Evolutionary conservation across 2,329 filamentous ascomycete genomes (phyloP), one percentile per base, ranked within the genome.

Genomic region (Fusarium zealandicum): DNA sequence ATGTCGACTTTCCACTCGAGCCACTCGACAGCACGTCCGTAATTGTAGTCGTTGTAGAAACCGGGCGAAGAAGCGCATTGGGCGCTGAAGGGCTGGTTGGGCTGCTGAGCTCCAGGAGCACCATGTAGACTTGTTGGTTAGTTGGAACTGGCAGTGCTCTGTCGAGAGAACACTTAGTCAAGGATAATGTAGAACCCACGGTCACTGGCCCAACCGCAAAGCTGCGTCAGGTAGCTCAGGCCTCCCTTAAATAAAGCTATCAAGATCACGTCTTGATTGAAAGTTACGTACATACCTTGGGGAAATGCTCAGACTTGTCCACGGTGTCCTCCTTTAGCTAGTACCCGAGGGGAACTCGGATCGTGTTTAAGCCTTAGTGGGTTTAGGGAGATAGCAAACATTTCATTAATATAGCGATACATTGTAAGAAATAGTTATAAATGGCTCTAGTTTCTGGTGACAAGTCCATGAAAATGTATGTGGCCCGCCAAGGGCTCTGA

Each of bases 31-130:
- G 81, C 81, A 10, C 84, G 82, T 18, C 77, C 76, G 68, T 83
- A 87, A 68, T 87, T 77, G 64, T 80, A 80, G 52, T 78, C 75
- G 25, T 75, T 71, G 69, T 84, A 87, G 72, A 87, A 87, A 3
- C 81, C 81, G 1, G 78, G 52, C 4, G 57, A 40, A 10, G 39
- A 16, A 3, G 54, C 61, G 38, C 61, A 61, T 32, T 72, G 73
- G 69, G 79, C 80, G 3, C 80, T 82, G 58, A 80, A 80, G 1
- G 79, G 63, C 37, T 83, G 76, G 2, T 72, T 56, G 1, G 74
- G 62, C 11, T 74, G 70, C 61, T 83, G 81, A 1, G 80, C 79
- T 22, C 77, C 78, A 0, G 81, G 80, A 0, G 75, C 78, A 13
- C 80, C 81, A 56, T 83, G 81, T 16, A 82, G 70, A 52, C 65